Percentiles rank a stretch among this genome's conserved stretches.
These are phyloP conservation scores for Candida ficus DNA, from an alignment of 805 yeast genomes.

Conservation along the genomic window DNA sequence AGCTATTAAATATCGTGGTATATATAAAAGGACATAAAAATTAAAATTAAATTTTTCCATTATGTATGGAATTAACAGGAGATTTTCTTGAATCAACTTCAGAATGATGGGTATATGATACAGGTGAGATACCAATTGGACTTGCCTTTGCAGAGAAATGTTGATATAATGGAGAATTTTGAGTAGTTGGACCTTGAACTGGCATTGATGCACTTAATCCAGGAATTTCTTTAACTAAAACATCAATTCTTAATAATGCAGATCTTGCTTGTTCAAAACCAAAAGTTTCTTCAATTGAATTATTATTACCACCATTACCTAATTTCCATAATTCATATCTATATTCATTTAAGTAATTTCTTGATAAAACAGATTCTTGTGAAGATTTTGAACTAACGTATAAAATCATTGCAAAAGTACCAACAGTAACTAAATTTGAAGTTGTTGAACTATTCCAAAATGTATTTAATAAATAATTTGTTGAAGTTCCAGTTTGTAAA, in stretches of 20 bases:
- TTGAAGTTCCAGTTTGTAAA: slow-evolving; percentile 1
- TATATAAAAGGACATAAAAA: no score
- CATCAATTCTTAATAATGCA: slow-evolving; percentile 68
- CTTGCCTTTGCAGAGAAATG: background rate
- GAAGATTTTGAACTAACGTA: slow-evolving; percentile 58
- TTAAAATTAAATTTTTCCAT: background rate
- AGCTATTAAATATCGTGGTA: no score
- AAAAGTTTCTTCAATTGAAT: background rate
- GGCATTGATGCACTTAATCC: slow-evolving; percentile 29
- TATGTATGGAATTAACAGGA: background rate
- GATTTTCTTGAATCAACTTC: slow-evolving; percentile 8
- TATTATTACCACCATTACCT: slow-evolving; percentile 34
- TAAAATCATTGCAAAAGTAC: slow-evolving; percentile 80
- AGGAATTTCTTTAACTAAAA: slow-evolving; percentile 70
- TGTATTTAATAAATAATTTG: slow-evolving; percentile 61
- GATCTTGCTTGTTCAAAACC: slow-evolving; percentile 53
- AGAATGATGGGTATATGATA: slow-evolving; percentile 11
- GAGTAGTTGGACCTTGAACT: slow-evolving; percentile 25
- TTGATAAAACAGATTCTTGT: slow-evolving; percentile 61
- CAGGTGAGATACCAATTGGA: slow-evolving; percentile 8
- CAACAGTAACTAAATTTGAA: slow-evolving; percentile 73
- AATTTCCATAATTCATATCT: slow-evolving; percentile 71
- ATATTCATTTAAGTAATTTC: slow-evolving; percentile 68
- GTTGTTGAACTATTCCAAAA: slow-evolving; percentile 88
- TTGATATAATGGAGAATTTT: slow-evolving; percentile 9